Base-by-base conservation (phyloP, 805 yeast species). In the Zygoascus bituminiphila region DNA sequence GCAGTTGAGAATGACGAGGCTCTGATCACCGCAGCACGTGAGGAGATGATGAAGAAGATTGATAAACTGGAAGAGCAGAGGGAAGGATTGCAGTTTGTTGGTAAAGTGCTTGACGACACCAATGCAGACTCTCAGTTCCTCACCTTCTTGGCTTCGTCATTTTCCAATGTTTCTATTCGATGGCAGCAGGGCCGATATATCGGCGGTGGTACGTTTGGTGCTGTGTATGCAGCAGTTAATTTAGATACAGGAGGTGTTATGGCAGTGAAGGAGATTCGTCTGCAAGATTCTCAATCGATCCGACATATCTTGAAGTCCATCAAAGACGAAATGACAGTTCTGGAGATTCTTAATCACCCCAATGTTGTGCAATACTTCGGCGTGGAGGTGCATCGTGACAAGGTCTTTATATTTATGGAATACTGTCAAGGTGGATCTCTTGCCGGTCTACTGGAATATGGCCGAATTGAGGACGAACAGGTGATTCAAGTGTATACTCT, bases 151-250 rank as follows among this genome's bases (percentile, higher is more conserved):
- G 95, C 97, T 0, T 85, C 96, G 0, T 83, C 94, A 0, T 81
- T 88, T 59, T 84, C 95, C 1, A 84, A 88, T 57, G 84, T 89
- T 24, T 83, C 96, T 0, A 88, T 93, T 54, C 80, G 96, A 65
- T 93, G 98, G 98, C 97, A 93, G 64, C 95, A 91, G 68, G 95
- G 96, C 42, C 79, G 82, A 53, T 87, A 81, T 59, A 78, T 93
- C 58, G 98, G 98, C 1, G 91, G 95, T 40, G 98, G 98, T 39
- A 79, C 96, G 0, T 93, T 91, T 72, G 98, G 98, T 5, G 80
- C 84, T 51, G 98, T 93, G 2, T 93, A 77, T 65, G 88, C 93
- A 0, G 95, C 97, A 0, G 82, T 87, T 20, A 88, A 91, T 61
- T 75, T 93, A 52, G 98, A 91, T 56, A 87, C 95, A 15, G 98